Evolutionary conservation across 345 rosid species (phyloP).

Genomic region (Linum trigynum): DNA sequence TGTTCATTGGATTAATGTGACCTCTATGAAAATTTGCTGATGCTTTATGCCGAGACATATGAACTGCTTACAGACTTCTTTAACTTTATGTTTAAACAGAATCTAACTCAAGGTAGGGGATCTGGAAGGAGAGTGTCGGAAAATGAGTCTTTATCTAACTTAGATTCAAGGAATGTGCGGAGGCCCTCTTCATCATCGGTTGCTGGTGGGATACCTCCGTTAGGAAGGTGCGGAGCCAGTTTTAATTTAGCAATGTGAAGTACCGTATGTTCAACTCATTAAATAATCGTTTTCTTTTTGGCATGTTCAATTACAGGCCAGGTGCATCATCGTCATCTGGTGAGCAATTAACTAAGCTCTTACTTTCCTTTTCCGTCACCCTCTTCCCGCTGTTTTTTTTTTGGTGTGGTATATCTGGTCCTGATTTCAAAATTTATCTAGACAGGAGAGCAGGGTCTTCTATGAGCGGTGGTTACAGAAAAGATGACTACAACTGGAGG

Average conservation of each 20-base stretch:
- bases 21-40: neutral
- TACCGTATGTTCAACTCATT: neutral
- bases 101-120: conserved; percentile 49
- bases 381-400: neutral
- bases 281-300: neutral
- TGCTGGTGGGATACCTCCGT: conserved; percentile 82
- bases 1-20: too few species aligned
- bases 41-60: neutral
- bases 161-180: conserved; percentile 53
- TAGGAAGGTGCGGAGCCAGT: conserved; percentile 53
- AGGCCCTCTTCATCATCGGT: conserved; percentile 68
- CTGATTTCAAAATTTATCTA: conserved; percentile 12
- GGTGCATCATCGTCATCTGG: conserved; percentile 59
- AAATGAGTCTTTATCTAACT: conserved; percentile 40
- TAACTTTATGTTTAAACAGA: conserved; percentile 30
- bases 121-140: conserved; percentile 61
- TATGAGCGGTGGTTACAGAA: conserved; percentile 49
- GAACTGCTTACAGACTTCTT: neutral
- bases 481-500: conserved; percentile 82
- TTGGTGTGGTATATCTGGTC: conserved; percentile 13
- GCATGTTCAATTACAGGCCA: conserved; percentile 32
- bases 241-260: neutral
- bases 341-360: conserved; percentile 29
- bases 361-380: neutral
- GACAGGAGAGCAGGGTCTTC: conserved; percentile 85